Evolutionary conservation across 2,329 filamentous ascomycete species (phyloP).

Genomic region (Leptographium galeiforme): DNA sequence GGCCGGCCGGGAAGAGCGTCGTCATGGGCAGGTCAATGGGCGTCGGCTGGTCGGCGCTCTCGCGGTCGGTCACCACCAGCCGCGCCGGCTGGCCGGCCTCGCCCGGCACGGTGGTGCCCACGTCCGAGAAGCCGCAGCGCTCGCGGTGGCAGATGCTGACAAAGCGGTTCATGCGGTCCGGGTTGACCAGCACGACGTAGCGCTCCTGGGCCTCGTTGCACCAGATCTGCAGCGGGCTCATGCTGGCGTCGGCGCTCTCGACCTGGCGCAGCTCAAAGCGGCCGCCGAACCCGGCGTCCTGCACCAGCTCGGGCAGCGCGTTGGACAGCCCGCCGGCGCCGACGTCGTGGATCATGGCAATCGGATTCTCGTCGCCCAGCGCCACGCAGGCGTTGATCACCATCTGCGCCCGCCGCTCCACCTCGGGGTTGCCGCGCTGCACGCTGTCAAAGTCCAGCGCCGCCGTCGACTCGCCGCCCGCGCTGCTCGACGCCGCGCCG

Average conservation of each 20-base stretch:
- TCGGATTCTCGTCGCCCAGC: constrained; percentile 73
- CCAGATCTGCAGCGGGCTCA: constrained; percentile 96
- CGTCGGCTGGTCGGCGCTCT: constrained; percentile 58
- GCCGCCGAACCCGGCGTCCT: constrained; percentile 83
- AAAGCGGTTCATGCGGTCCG: constrained; percentile 67
- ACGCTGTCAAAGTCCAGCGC: constrained; percentile 96
- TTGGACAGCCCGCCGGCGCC: constrained; percentile 70
- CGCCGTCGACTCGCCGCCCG: constrained; percentile 75
- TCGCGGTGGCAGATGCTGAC: constrained; percentile 59
- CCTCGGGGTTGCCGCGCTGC: constrained; percentile 91
- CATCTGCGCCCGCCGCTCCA: constrained; percentile 90
- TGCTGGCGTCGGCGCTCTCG: constrained; percentile 76
- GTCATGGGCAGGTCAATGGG: constrained; percentile 86
- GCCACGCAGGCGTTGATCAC: constrained; percentile 91
- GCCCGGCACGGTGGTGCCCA: constrained; percentile 56
- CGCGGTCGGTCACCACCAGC: constrained; percentile 69
- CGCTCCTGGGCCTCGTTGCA: constrained; percentile 94
- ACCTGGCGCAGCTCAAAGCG: constrained; percentile 90
- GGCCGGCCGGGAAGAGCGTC: constrained; percentile 74
- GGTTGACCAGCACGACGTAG: constrained; percentile 82
- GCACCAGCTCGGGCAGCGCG: constrained; percentile 77
- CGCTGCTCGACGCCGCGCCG: constrained; percentile 83
- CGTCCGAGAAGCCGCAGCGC: constrained; percentile 82
- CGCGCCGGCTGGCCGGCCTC: constrained; percentile 48
- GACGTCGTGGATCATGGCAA: constrained; percentile 95